These are phyloP conservation scores for Phytopythium aichiense DNA, from an alignment of 352 stramenopile species.

Conservation along the genomic window DNA sequence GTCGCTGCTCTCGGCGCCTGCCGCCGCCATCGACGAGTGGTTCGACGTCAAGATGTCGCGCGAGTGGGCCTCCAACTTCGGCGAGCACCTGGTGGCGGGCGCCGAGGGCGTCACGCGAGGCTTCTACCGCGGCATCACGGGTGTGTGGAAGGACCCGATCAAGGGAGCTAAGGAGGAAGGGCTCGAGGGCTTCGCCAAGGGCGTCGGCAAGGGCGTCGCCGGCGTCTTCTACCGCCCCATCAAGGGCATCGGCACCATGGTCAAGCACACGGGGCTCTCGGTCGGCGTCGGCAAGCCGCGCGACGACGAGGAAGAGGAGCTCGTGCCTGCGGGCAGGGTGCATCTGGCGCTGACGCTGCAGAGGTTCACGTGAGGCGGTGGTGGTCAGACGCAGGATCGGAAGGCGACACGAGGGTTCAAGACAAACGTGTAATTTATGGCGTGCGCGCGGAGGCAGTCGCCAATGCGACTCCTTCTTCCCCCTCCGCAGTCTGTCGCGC, in stretches of 20 bases:
- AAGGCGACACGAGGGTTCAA: constrained; percentile 2
- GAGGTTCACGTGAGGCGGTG: constrained; percentile 26
- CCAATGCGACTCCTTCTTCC: not conserved
- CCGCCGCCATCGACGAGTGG: constrained; percentile 35
- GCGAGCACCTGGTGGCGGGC: constrained; percentile 75
- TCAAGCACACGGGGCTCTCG: constrained; percentile 68
- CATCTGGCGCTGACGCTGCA: constrained; percentile 66
- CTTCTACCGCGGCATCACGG: constrained; percentile 67
- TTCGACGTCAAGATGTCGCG: constrained; percentile 54
- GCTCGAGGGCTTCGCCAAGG: constrained; percentile 70
- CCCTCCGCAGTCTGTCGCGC: not conserved
- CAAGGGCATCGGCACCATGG: constrained; percentile 67
- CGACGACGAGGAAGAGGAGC: constrained; percentile 17
- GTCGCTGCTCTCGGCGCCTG: constrained; percentile 19
- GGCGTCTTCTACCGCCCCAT: constrained; percentile 71
- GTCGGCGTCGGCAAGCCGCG: constrained; percentile 44
- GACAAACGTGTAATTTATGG: constrained; percentile 63
- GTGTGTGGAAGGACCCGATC: constrained; percentile 78
- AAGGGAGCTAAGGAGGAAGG: constrained; percentile 68
- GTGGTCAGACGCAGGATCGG: not conserved
- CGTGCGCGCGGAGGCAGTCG: constrained; percentile 6
- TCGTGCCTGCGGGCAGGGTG: constrained; percentile 50
- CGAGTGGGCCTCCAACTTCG: constrained; percentile 74
- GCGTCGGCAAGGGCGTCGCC: constrained; percentile 59
- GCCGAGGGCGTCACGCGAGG: constrained; percentile 66